These are phyloP conservation scores for Radiomyces spectabilis DNA, from an alignment of 192 early-diverging fungal species.

Conservation along the genomic window DNA sequence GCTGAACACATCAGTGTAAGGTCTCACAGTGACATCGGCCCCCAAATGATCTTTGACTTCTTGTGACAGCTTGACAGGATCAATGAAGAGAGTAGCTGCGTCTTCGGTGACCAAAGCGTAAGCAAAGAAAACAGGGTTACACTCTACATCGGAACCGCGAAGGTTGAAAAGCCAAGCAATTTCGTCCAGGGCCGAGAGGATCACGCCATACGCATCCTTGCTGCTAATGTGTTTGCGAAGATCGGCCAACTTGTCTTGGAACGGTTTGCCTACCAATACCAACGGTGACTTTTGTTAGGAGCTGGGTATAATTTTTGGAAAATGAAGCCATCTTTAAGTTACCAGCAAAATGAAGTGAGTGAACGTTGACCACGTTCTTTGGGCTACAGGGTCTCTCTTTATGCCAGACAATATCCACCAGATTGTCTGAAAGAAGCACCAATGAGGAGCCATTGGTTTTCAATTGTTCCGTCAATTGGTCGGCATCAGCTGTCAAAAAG, in stretches of 20 bases:
- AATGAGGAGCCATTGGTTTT: conserved; percentile 49
- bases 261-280: conserved; percentile 9
- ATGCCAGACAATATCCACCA: conserved; percentile 84
- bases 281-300: no score
- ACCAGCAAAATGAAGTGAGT: conserved; percentile 66
- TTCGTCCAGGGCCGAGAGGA: conserved; percentile 89
- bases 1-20: conserved; percentile 74
- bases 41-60: conserved; percentile 58
- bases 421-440: conserved; percentile 67
- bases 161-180: conserved; percentile 97
- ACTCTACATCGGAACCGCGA: conserved; percentile 91
- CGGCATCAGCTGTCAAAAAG: conserved; percentile 17
- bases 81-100: conserved; percentile 68
- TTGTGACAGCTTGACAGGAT: conserved; percentile 59
- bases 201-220: conserved; percentile 61
- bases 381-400: conserved; percentile 67
- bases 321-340: conserved; percentile 8
- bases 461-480: conserved; percentile 9
- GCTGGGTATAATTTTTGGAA: no score
- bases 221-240: conserved; percentile 56
- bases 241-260: conserved; percentile 59
- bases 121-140: conserved; percentile 95
- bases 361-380: conserved; percentile 52
- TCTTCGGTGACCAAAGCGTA: conserved; percentile 77
- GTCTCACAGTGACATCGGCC: conserved; percentile 47